Evolutionary conservation across 1,139 yeast species (phyloP).

Genomic region (Geotrichum citri-aurantii): DNA sequence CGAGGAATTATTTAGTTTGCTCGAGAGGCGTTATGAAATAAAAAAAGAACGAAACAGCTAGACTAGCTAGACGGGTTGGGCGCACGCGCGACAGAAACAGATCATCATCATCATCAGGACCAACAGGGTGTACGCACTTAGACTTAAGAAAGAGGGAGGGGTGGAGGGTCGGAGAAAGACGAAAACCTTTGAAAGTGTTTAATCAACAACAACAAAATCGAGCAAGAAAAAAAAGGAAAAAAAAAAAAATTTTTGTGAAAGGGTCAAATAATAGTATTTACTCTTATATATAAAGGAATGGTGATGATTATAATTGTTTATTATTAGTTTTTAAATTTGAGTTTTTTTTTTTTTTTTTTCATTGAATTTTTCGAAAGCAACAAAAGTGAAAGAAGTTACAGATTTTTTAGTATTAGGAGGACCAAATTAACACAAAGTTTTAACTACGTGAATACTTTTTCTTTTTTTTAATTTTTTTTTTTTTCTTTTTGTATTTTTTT

Average conservation of each 20-base stretch:
- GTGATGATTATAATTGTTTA: not conserved
- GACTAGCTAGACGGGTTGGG: constrained; percentile 4
- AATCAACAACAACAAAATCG: not conserved
- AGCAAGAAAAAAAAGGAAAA: not conserved
- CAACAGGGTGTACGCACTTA: not conserved
- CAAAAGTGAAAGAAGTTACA: not conserved
- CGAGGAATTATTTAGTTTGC: not conserved
- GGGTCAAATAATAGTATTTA: too few relatives aligned
- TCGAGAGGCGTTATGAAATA: not conserved
- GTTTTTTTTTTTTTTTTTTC: not conserved
- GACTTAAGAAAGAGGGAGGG: too few relatives aligned
- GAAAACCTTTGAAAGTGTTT: not conserved
- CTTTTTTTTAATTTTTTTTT: not conserved
- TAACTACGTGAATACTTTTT: not conserved
- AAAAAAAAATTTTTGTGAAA: not conserved
- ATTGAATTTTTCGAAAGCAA: not conserved
- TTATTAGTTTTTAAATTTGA: not conserved
- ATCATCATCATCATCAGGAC: not conserved
- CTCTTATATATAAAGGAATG: not conserved
- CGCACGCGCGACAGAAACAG: not conserved
- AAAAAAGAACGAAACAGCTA: not conserved
- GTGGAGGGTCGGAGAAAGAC: not conserved
- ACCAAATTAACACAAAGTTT: not conserved
- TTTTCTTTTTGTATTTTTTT: not conserved
- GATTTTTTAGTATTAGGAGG: not conserved